Evolutionary conservation across 768 basidiomycete species (phyloP).

Genomic region (Sistotremastrum niveocremeum): DNA sequence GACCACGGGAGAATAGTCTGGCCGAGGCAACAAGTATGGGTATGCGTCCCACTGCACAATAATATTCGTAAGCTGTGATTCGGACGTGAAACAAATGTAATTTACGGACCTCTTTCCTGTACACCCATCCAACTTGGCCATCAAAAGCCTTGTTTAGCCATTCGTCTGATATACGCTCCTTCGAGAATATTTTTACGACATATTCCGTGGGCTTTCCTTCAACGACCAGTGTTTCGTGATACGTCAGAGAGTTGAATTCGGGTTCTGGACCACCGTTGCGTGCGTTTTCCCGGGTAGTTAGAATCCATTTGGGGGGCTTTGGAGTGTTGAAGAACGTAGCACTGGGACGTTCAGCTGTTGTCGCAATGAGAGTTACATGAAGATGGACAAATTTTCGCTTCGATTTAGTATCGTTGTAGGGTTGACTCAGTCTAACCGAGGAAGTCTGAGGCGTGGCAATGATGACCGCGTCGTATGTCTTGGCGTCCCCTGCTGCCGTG

Average conservation of each 20-base stretch:
- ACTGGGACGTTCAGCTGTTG: slow-evolving; percentile 45
- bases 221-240: slow-evolving; percentile 34
- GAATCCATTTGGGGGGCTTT: slow-evolving; percentile 38
- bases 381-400: slow-evolving; percentile 68
- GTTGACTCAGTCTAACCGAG: slow-evolving; percentile 26
- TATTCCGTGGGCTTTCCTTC: slow-evolving; percentile 25
- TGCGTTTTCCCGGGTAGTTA: slow-evolving; percentile 59
- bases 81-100: not conserved
- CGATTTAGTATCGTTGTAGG: slow-evolving; percentile 30
- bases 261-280: slow-evolving; percentile 44
- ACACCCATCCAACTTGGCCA: slow-evolving; percentile 64
- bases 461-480: slow-evolving; percentile 57
- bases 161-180: slow-evolving; percentile 45
- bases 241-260: slow-evolving; percentile 79
- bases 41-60: slow-evolving; percentile 65
- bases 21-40: slow-evolving; percentile 55
- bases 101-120: slow-evolving; percentile 54
- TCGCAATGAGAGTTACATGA: slow-evolving; percentile 83
- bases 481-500: slow-evolving; percentile 1
- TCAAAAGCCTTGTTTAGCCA: slow-evolving; percentile 57
- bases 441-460: slow-evolving; percentile 79
- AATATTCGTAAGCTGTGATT: not conserved
- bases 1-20: slow-evolving; percentile 61
- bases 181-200: slow-evolving; percentile 83
- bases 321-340: slow-evolving; percentile 51